Evolutionary conservation across 805 yeast species (phyloP), one percentile per base, ranked within the genome.

Genomic region (Saccharomycopsis synnaedendra): DNA sequence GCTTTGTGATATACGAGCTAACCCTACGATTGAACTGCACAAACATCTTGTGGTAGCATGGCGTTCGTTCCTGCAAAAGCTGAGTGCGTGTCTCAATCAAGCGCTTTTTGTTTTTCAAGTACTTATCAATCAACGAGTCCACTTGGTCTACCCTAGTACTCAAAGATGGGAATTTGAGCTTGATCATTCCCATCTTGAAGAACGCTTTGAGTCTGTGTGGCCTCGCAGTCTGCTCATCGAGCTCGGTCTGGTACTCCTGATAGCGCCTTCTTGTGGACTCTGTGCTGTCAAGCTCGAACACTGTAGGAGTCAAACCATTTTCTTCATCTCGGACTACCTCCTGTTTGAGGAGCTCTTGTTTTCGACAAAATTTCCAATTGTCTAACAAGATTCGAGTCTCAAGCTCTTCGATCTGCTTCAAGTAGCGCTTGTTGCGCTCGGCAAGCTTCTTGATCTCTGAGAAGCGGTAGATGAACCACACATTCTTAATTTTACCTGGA

Each of bases 1-100:
- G 87, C 44, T 74, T 76, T 0, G 85, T 80, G 32, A 82, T 67
- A 51, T 78, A 78, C 0, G 89, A 81, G 1, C 80, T 74, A 3
- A 68, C 56, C 34, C 74, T 75, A 4, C 70, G 66, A 33, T 71
- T 66, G 59, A 88, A 87, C 55, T 75, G 75, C 19, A 88, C 64
- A 53, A 88, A 82, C 0, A 76, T 75, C 49, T 74, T 76, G 44
- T 69, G 68, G 48, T 56, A 55, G 32, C 40, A 42, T 3, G 49
- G 46, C 6, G 31, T 32, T 29, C 44, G 45, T 7, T 49, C 45
- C 19, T 46, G 30, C 27, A 54, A 19, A 6, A 55, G 10, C 19
- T 44, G 34, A 7, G 45, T 41, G 36, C 48, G 43, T 29, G 34
- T 32, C 4, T 36, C 28, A 5, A 32, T 32, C 4, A 54, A 28